Evolutionary conservation across 331 rosid genomes (phyloP), one percentile per base, ranked within the genome.

Genomic region (Quercus lobata): DNA sequence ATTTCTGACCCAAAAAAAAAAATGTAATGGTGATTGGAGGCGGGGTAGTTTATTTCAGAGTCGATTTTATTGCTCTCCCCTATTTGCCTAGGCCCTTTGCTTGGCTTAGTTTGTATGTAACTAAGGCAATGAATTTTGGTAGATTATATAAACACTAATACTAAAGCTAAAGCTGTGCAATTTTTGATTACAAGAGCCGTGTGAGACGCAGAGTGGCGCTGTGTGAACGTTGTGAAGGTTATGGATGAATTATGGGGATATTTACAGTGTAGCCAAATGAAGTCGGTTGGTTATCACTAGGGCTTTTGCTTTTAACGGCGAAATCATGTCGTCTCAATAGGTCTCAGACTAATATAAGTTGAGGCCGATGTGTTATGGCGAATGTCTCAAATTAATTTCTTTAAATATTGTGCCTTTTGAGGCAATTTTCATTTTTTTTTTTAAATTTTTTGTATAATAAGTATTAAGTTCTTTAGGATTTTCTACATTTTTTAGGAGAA

Each of bases 31-130:
- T 91, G 75, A 52, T 83, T 90, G 93, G 97, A 92, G 97, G 97
- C 95, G 92, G 90, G 90, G 44, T 78, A 78, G 87, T 82, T 30
- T 11, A 49, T 80, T 87, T 84, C 92, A 87, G 93, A 89, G 91
- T 91, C 88, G 87, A 32, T 29, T 58, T 16, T 8, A 27, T 7
- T 68, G 87, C 91, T 87, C 96, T 86, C 72, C 91, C 95, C 91
- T 30, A 73, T 84, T 69, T 71, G 90, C 94, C 73, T 41, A 61
- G 57, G 81, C 90, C 94, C 94, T 65, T 68, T 24, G 18, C 18
- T 46, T 68, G 37, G 46, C 3, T 41, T 41, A 41, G 9, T 24
- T 30, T 60, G 68, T 60, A 25, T 24, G 34, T 10, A 12, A 24
- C 34, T 60, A 7, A 19, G 15, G 4, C 70, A 29, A 19, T n/a